phyloP scores from a whole-genome alignment of 2,329 filamentous ascomycete genomes.

The Zymoseptoria ardabiliae region DNA sequence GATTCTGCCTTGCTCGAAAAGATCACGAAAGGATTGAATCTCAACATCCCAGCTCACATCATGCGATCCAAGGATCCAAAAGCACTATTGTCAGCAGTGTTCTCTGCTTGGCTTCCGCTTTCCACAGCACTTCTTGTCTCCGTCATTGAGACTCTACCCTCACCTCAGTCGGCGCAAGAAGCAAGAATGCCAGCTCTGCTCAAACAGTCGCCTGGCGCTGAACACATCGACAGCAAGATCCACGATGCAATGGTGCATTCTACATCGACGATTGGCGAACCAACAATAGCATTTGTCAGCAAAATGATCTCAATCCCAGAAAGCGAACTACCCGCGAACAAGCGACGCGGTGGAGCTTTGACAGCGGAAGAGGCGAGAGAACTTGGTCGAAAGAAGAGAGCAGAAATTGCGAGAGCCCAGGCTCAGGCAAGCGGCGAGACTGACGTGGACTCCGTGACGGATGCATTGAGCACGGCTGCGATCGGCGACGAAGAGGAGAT shows the following conservation, averaged over 20 bases:
- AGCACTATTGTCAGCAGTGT: constrained; percentile 76
- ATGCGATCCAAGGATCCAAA: constrained; percentile 76
- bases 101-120: constrained; percentile 82
- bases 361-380: constrained; percentile 87
- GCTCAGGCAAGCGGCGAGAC: constrained; percentile 46
- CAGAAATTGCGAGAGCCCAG: constrained; percentile 76
- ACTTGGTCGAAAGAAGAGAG: constrained; percentile 77
- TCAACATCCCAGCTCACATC: constrained; percentile 78
- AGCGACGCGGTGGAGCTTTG: constrained; percentile 61
- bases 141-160: constrained; percentile 85
- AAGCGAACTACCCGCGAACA: constrained; percentile 85
- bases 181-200: constrained; percentile 73
- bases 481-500: constrained; percentile 45
- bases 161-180: constrained; percentile 71
- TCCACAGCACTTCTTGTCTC: constrained; percentile 90
- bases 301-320: constrained; percentile 97
- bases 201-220: constrained; percentile 68
- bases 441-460: constrained; percentile 50
- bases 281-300: constrained; percentile 89
- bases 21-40: constrained; percentile 82
- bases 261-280: constrained; percentile 60
- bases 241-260: constrained; percentile 79
- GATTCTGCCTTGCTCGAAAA: constrained; percentile 80
- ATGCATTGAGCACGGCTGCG: constrained; percentile 54
- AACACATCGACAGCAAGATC: constrained; percentile 60